Base-by-base conservation (phyloP, 2,329 filamentous ascomycete genomes). In the Achaetomium macrosporum region DNA sequence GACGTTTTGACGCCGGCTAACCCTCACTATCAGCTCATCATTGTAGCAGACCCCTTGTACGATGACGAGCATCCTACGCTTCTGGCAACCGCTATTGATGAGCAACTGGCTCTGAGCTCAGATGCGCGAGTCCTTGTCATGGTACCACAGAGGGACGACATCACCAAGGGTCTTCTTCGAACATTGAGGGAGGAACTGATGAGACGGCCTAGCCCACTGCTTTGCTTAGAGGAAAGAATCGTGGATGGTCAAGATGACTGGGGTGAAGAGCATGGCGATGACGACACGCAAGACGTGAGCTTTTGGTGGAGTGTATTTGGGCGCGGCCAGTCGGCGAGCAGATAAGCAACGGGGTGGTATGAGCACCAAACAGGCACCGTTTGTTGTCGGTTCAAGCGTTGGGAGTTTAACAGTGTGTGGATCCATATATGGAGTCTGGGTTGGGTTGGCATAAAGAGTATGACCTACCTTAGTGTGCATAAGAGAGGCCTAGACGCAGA, bases 41-140 rank as follows among this genome's bases (percentile, higher is more conserved):
- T 99, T 2, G 89, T 83, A 2, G 90, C 92, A 2, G 93, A 99
- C 68, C 81, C 89, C 0, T 73, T 99, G 17, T 97, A 97, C 69
- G 90, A 91, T 42, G 79, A 90, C 45, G 79, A 87, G 4, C 93
- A 97, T 64, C 90, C 92, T 0, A 70, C 68, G 3, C 80, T 93
- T 63, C 77, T 97, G 19, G 83, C 84, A 0, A 75, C 82, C 13
- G 84, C 88, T 13, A 83, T 97, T 42, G 70, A 76, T 10, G 71
- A 77, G 37, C 89, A 90, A 70, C 74, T 96, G 11, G 77, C 76
- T 9, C 69, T 73, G 13, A 74, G 73, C 3, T 51, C 67, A 0
- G 71, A 78, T 29, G 81, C 88, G 2, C 78, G 87, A 35, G 85
- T 86, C 1, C 75, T 96, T 11, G 73, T 93, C 42, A 92, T 95